Conservation (phyloP, 2,329 filamentous ascomycete species). For the Trichoderma breve region DNA sequence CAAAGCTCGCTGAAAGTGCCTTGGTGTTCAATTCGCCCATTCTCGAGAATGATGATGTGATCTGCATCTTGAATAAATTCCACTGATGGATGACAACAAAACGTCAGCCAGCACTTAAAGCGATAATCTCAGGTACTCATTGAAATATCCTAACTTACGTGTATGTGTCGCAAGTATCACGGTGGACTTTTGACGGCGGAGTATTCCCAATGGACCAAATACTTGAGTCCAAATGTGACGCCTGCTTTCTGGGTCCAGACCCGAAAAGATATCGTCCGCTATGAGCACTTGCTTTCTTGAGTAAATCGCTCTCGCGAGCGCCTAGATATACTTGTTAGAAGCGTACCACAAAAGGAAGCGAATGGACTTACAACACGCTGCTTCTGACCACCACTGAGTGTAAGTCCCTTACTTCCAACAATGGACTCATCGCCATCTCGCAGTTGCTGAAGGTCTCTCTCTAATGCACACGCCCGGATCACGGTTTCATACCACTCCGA, state of each 20-base stretch:
- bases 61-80: slow-evolving; percentile 28
- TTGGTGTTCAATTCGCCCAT: slow-evolving; percentile 26
- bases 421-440: slow-evolving; percentile 33
- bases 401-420: slow-evolving; percentile 37
- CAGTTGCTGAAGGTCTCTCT: slow-evolving; percentile 30
- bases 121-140: not conserved
- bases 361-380: slow-evolving; percentile 27
- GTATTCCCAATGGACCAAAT: slow-evolving; percentile 39
- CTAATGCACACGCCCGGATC: slow-evolving; percentile 30
- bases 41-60: slow-evolving; percentile 27
- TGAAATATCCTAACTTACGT: not conserved
- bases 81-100: not conserved
- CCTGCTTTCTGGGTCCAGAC: slow-evolving; percentile 42
- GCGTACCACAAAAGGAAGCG: not conserved
- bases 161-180: slow-evolving; percentile 37
- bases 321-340: not conserved
- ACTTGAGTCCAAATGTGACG: slow-evolving; percentile 39
- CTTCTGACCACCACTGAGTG: slow-evolving; percentile 39
- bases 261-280: slow-evolving; percentile 44
- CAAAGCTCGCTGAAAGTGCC: slow-evolving; percentile 13
- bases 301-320: slow-evolving; percentile 44
- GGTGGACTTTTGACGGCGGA: slow-evolving; percentile 37
- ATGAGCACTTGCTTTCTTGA: slow-evolving; percentile 34
- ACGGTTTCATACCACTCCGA: slow-evolving; percentile 29
- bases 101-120: not conserved